Conservation (phyloP, 495 filamentous ascomycete species). For the Xylaria flabelliformis region DNA sequence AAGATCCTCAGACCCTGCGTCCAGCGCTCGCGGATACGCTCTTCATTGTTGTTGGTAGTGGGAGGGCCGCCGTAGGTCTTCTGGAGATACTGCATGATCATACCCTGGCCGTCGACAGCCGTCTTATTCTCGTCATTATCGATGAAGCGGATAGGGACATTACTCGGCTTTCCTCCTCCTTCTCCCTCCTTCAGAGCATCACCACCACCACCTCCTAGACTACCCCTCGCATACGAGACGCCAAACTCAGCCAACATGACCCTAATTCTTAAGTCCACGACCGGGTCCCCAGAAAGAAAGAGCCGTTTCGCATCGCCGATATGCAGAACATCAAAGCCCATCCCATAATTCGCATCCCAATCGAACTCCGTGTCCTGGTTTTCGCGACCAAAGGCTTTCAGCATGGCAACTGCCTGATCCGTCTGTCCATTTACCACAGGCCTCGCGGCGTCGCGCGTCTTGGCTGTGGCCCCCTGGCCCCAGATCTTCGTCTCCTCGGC, state of each 20-base stretch:
- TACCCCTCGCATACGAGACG: slow-evolving; percentile 59
- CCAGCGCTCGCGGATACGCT: slow-evolving; percentile 45
- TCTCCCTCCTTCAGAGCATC: not conserved
- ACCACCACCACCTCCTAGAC: slow-evolving; percentile 30
- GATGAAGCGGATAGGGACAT: slow-evolving; percentile 54
- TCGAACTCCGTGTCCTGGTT: slow-evolving; percentile 77
- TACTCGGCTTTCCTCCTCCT: too few relatives aligned
- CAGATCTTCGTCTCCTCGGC: slow-evolving; percentile 71
- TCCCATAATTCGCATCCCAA: slow-evolving; percentile 80
- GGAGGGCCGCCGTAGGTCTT: slow-evolving; percentile 48
- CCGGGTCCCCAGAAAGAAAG: slow-evolving; percentile 55
- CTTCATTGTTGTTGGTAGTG: slow-evolving; percentile 36
- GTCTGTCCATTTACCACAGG: slow-evolving; percentile 72
- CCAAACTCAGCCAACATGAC: slow-evolving; percentile 65
- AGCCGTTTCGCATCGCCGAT: slow-evolving; percentile 60
- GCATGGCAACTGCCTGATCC: slow-evolving; percentile 68
- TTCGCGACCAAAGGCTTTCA: slow-evolving; percentile 83
- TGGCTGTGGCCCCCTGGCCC: slow-evolving; percentile 86
- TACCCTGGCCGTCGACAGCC: slow-evolving; percentile 52
- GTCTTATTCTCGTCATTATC: slow-evolving; percentile 60
- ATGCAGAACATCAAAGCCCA: slow-evolving; percentile 88
- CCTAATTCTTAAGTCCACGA: slow-evolving; percentile 64
- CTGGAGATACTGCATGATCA: slow-evolving; percentile 64
- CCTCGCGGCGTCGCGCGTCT: slow-evolving; percentile 62
- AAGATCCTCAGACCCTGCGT: slow-evolving; percentile 49